Evolutionary conservation across 371 early-diverging fungal species (phyloP), one percentile per base, ranked within the genome.

Genomic region (Lichtheimia ornata): DNA sequence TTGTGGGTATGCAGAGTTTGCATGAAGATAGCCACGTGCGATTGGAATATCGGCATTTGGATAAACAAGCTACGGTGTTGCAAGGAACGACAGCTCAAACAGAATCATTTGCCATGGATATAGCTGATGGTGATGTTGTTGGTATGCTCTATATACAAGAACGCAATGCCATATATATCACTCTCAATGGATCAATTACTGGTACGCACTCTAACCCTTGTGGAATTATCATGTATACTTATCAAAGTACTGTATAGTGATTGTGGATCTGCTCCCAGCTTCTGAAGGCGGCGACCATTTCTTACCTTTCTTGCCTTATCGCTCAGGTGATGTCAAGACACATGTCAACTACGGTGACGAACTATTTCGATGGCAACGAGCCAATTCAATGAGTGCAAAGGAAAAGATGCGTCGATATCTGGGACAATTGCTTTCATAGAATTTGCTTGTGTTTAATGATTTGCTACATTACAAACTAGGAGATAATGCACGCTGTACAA

Each of bases 131-230:
- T 3, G 77, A 73, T 51, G 62, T 35, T 0, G 17, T 77, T 2
- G 81, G 81, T 2, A 43, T 77, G 30, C 6, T 67, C 1, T 75
- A 65, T 54, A 51, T 65, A 5, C 54, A 63, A 12, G 62, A 75
- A 43, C 18, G 18, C 3, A 45, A 63, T 42, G 54, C 12, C 5
- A 24, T 63, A 0, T 53, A 44, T 4, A 52, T 63, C 25, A 57
- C 61, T n/a, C 14, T 61, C 18, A 61, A 65, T 40, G 66, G 66
- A 12, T 41, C 50, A 25, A 42, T 65, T 13, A 27, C 51, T 12
- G 59, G 66, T 61, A 65, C 45, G 24, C 30, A 35, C 22, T 41
- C 18, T 50, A 2, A 9, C 15, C n/a, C 45, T 44, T 27, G 7
- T 5, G 3, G 6, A 12, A 18, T 50, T 17, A 5, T 17, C 20